phyloP scores from a whole-genome alignment of 2,329 filamentous ascomycete genomes.

The Alternaria triticimaculans region DNA sequence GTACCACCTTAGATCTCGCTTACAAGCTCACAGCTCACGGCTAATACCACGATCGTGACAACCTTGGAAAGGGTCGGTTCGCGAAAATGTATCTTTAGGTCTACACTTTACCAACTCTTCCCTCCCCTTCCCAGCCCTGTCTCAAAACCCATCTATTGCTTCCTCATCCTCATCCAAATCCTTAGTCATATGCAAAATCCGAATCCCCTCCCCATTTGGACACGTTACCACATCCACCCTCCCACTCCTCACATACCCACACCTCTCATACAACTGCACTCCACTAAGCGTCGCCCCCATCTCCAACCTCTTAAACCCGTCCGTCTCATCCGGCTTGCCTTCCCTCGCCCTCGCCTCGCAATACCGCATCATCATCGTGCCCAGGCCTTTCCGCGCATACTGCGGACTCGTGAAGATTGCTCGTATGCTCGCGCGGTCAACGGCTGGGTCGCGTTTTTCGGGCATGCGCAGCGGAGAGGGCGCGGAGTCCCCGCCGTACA shows the following conservation, averaged over 20 bases:
- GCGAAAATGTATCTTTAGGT: neutral
- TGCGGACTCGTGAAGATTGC: constrained; percentile 46
- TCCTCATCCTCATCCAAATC: constrained; percentile 20
- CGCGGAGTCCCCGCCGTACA: constrained; percentile 45
- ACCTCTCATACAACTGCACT: constrained; percentile 43
- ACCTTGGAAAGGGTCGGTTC: neutral
- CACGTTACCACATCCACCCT: constrained; percentile 41
- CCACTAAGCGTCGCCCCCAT: constrained; percentile 47
- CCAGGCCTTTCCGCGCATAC: constrained; percentile 38
- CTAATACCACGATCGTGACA: neutral
- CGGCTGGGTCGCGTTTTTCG: constrained; percentile 33
- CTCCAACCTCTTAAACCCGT: constrained; percentile 39
- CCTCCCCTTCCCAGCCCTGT: neutral
- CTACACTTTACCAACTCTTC: neutral
- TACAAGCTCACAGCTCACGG: neutral
- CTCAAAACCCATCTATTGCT: neutral
- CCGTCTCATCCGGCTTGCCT: constrained; percentile 16
- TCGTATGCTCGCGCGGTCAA: constrained; percentile 42
- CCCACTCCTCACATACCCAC: constrained; percentile 45
- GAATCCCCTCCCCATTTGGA: constrained; percentile 43
- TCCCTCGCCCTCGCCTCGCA: constrained; percentile 39
- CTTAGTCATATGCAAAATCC: constrained; percentile 45
- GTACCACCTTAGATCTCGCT: neutral
- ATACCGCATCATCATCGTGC: constrained; percentile 49
- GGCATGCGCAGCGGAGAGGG: constrained; percentile 39